phyloP scores from a whole-genome alignment of 768 basidiomycete species.

The Phlegmacium glaucopus region DNA sequence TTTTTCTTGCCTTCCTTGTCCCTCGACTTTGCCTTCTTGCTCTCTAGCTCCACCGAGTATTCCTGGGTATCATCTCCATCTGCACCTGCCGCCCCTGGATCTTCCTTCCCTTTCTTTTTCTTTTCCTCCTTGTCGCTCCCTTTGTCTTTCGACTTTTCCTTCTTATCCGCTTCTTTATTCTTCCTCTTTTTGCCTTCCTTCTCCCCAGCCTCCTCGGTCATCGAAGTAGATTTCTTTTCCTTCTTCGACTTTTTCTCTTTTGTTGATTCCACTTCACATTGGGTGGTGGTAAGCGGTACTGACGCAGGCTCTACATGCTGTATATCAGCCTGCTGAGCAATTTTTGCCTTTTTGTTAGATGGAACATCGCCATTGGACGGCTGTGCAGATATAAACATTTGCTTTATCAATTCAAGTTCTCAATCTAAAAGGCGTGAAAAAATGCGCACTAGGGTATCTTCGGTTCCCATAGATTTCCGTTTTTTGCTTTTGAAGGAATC shows the following conservation, averaged over 20 bases:
- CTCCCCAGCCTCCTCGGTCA: constrained; percentile 18
- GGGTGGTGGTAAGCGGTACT: constrained; percentile 10
- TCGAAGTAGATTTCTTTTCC: constrained; percentile 14
- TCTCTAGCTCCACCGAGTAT: constrained; percentile 10
- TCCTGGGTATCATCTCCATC: constrained; percentile 11
- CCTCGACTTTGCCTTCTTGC: constrained; percentile 8
- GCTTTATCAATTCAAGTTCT: neutral
- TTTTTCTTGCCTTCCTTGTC: constrained; percentile 17
- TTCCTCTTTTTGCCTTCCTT: constrained; percentile 26
- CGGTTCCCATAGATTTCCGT: constrained; percentile 24
- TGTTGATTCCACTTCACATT: neutral
- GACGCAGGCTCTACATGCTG: constrained; percentile 11
- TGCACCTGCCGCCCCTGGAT: constrained; percentile 17
- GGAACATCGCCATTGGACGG: constrained; percentile 4
- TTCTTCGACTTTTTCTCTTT: constrained; percentile 14
- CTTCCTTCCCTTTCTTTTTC: constrained; percentile 25
- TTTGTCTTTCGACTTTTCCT: constrained; percentile 18
- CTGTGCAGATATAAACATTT: neutral
- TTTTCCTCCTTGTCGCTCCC: constrained; percentile 11
- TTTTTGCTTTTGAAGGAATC: constrained; percentile 30
- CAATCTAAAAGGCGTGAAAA: neutral
- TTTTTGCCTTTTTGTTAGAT: constrained; percentile 29
- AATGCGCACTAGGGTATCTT: constrained; percentile 23
- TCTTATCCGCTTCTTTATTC: constrained; percentile 15
- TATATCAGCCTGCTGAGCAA: constrained; percentile 8